Evolutionary conservation across 75 land plant species (phyloP).

Genomic region (Cupressus sempervirens): DNA sequence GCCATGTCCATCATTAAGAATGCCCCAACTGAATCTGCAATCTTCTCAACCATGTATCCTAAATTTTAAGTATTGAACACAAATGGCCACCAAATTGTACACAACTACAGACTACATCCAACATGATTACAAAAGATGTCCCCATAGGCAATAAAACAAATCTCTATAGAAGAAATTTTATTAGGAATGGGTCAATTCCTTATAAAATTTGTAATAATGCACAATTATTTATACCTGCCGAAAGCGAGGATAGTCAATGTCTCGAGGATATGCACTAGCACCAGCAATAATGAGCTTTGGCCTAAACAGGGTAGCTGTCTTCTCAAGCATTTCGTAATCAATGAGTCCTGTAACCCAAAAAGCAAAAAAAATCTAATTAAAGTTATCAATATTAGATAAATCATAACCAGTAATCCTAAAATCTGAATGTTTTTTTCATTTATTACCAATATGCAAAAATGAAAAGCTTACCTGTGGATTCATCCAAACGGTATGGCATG

Average conservation of each 20-base stretch:
- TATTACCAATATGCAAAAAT: neutral
- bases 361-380: neutral
- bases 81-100: neutral
- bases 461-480: conserved; percentile 50
- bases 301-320: conserved; percentile 69
- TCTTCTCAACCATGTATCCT: conserved; percentile 23
- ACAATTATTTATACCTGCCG: conserved; percentile 50
- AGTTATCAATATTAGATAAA: neutral
- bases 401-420: neutral
- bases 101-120: neutral
- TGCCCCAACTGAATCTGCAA: conserved; percentile 86
- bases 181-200: neutral
- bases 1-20: conserved; percentile 99
- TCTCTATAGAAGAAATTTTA: neutral
- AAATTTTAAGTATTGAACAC: neutral
- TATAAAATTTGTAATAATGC: neutral
- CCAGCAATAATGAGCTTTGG: conserved; percentile 89
- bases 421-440: neutral
- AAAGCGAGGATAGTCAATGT: conserved; percentile 84
- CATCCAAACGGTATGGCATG: conserved; percentile 86
- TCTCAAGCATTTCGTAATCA: conserved; percentile 85
- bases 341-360: conserved; percentile 45
- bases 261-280: conserved; percentile 87
- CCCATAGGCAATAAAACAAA: neutral
- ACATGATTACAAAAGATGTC: neutral